Evolutionary conservation across 768 basidiomycete species (phyloP).

Genomic region (Baorangia bicolor): DNA sequence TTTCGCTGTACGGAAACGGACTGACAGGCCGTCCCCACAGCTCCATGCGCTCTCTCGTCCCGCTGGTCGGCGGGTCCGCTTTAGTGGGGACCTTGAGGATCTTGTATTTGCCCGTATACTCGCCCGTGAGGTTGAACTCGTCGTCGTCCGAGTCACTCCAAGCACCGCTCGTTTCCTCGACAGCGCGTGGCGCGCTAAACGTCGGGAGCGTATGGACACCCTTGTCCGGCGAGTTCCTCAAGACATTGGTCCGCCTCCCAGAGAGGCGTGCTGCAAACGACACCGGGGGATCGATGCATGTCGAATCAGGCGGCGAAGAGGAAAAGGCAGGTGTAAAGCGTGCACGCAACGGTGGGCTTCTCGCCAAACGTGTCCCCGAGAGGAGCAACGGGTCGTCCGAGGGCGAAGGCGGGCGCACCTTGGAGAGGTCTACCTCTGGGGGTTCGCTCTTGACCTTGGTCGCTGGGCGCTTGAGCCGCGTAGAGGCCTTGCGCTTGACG

Average conservation of each 20-base stretch:
- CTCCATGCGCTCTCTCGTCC: slow-evolving; percentile 40
- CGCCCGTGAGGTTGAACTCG: slow-evolving; percentile 43
- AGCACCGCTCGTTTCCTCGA: slow-evolving; percentile 2
- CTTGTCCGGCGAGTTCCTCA: slow-evolving; percentile 1
- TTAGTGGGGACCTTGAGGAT: slow-evolving; percentile 59
- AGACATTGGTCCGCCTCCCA: background rate
- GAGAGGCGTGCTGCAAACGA: slow-evolving; percentile 25
- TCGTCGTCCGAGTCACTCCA: slow-evolving; percentile 35
- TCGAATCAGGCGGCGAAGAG: slow-evolving; percentile 29
- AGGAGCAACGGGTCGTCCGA: slow-evolving; percentile 75
- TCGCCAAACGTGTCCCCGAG: slow-evolving; percentile 39
- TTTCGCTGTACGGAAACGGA: slow-evolving; percentile 51
- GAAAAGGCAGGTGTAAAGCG: slow-evolving; percentile 39
- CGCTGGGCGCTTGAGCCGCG: slow-evolving; percentile 21
- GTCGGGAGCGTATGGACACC: slow-evolving; percentile 13
- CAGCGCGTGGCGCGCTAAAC: slow-evolving; percentile 10
- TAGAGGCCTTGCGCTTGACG: slow-evolving; percentile 35
- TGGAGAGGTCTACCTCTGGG: slow-evolving; percentile 58
- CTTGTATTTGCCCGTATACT: slow-evolving; percentile 67
- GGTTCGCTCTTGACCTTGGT: slow-evolving; percentile 58
- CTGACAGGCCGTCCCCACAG: slow-evolving; percentile 71
- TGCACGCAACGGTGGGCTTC: slow-evolving; percentile 25
- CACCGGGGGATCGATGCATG: background rate
- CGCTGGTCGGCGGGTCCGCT: slow-evolving; percentile 55
- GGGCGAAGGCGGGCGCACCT: slow-evolving; percentile 68